Base-by-base conservation (phyloP, 164 flowering plant species). In the Annona cherimola region DNA sequence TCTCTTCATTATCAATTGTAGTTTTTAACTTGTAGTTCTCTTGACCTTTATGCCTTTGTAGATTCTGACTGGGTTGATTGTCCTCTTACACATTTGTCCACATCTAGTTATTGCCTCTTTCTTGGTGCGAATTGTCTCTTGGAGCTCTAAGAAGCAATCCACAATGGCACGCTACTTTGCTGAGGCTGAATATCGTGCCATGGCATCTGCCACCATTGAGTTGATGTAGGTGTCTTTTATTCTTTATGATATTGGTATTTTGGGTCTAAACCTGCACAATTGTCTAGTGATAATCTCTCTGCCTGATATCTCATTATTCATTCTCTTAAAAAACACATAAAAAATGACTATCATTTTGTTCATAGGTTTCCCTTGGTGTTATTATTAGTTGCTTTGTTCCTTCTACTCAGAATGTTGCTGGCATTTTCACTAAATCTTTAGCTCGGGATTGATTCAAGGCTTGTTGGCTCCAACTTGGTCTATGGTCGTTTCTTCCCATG, bases 91-190 rank as follows among this genome's bases (percentile, higher is more conserved):
- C 39, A 54, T 12, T 41, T 44, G 18, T 19, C 45, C 11, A 60
- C 55, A 9, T 35, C 59, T 14, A 40, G 73, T 42, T 59, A 41
- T 2, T 61, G 50, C 11, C 60, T 44, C 3, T 61, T n/a, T 42
- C 19, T 67, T 3, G 69, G 59, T 16, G 18, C 39, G 4, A 67
- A 67, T 1, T 67, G 11, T 20, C 35, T 67, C 55, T 14, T 19
- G 57, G 69, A 44, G 57, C n/a, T 9, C 57, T 5, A 70, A 70
- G 57, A 70, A 70, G 16, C 73, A 70, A 59, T 26, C 66, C 5
- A 61, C 73, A 16, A 11, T 70, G 4, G 20, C 59, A 14, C 66
- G 40, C 1, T 70, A 65, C 18, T 60, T 50, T 26, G 2, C 14
- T 2, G 39, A 19, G 63, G 66, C 65, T 1, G 57, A 70, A 42